phyloP scores from a whole-genome alignment of 1,284 basidiomycete genomes.

The Pyrrhoderma noxium region DNA sequence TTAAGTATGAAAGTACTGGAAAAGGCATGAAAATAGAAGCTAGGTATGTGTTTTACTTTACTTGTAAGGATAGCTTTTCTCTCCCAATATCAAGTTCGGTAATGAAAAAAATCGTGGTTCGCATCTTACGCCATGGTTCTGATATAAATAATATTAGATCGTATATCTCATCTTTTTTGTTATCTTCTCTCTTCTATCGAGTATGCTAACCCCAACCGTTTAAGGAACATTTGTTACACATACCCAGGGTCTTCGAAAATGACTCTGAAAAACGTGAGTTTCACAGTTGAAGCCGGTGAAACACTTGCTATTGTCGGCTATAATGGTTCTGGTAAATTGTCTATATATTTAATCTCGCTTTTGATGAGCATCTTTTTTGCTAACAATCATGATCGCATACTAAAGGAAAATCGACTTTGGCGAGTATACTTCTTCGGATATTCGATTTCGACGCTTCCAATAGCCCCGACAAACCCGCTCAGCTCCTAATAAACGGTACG shows the following conservation, averaged over 20 bases:
- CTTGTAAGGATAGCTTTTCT: background rate
- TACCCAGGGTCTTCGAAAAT: constrained; percentile 66
- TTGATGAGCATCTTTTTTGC: background rate
- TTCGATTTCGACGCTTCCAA: constrained; percentile 59
- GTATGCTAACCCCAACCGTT: no score
- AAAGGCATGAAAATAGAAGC: constrained; percentile 64
- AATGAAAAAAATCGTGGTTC: no score
- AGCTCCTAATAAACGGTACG: constrained; percentile 58
- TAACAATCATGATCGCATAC: background rate
- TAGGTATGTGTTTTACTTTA: constrained; percentile 36
- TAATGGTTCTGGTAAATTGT: constrained; percentile 62
- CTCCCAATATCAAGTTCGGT: no score
- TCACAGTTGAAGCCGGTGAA: constrained; percentile 65
- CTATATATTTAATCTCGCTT: background rate
- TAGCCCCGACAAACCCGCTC: constrained; percentile 16
- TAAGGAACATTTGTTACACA: constrained; percentile 62
- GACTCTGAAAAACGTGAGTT: constrained; percentile 58
- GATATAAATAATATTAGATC: background rate
- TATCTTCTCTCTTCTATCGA: constrained; percentile 18
- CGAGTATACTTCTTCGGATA: constrained; percentile 70
- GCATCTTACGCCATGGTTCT: no score
- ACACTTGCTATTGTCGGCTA: constrained; percentile 77
- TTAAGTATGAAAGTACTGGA: constrained; percentile 38
- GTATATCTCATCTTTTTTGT: background rate
- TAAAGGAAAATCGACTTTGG: constrained; percentile 74